Evolutionary conservation across 2,329 filamentous ascomycete genomes (phyloP), one percentile per base, ranked within the genome.

Genomic region (Lasiodiplodia gonubiensis): DNA sequence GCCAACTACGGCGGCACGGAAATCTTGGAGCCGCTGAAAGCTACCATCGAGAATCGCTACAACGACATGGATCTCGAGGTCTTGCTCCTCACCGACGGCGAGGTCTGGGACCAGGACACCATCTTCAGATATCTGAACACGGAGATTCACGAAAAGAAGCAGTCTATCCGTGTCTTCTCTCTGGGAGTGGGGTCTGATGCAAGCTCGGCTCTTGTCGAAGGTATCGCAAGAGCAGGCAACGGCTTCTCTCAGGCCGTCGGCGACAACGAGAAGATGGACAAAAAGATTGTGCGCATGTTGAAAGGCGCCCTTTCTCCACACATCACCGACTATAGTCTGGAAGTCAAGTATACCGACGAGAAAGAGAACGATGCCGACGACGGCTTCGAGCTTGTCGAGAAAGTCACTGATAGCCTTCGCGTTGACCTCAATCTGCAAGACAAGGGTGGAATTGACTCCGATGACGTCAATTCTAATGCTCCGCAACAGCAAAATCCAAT

Each of bases 251-350:
- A 93, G 74, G 82, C 85, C 6, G 89, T 92, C 0, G 82, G 81
- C 1, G 78, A 86, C 7, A 79, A 85, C 1, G 90, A 93, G 74
- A 87, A 89, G 72, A 86, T 92, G 77, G 87, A 90, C 71, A 85
- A 80, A 70, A 91, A 90, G 74, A 84, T 92, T 0, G 83, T 93
- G 2, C 85, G 90, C 2, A 93, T 93, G 90, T 80, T 93, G 67
- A 92, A 91, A 73, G 90, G 86, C 0, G 87, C 89, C 0, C 77
- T 93, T 23, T 87, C 86, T 2, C 89, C 89, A 0, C 89, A 92
- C 69, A 81, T 91, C 53, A 84, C 79, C 18, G 85, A 92, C 72
- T 91, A 89, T 72, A 83, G 81, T 0, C 78, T 92, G 1, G 87
- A 90, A 72, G 78, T 92, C 69, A 85, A 87, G 65, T 92, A 90